phyloP scores from a whole-genome alignment of 306 rosid genomes.

The Vigna hirtella region DNA sequence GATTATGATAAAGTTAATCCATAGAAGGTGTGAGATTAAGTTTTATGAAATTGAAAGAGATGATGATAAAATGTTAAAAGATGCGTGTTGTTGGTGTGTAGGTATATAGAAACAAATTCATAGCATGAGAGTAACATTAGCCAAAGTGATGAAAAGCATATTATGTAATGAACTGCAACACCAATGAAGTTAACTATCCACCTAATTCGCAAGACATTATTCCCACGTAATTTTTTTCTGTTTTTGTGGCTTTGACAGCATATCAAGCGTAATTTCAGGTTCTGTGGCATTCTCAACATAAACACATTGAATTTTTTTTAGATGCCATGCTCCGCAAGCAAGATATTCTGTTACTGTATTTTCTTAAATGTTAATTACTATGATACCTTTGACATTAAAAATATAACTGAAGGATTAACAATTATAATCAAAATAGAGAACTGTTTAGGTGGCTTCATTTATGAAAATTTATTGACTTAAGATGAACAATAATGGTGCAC shows the following conservation, averaged over 20 bases:
- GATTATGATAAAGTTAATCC: not conserved
- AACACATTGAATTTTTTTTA: not conserved
- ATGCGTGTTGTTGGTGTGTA: not conserved
- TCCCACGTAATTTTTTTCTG: not conserved
- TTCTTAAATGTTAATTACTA: not conserved
- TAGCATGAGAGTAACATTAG: not conserved
- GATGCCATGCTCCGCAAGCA: not conserved
- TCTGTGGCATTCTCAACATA: not conserved
- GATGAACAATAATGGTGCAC: too few relatives aligned
- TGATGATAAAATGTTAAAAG: too few relatives aligned
- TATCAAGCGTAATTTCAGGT: not conserved
- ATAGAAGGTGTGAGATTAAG: not conserved
- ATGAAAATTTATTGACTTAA: too few relatives aligned
- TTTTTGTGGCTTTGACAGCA: too few relatives aligned
- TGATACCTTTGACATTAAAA: not conserved
- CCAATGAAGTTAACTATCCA: not conserved
- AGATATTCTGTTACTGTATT: not conserved
- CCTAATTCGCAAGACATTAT: not conserved
- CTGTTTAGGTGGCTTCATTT: too few relatives aligned
- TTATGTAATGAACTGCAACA: not conserved
- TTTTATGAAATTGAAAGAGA: not conserved
- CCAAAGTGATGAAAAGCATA: not conserved
- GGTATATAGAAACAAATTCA: not conserved
- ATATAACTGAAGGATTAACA: too few relatives aligned
- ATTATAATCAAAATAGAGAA: too few relatives aligned